Base-by-base conservation (phyloP, 345 rosid genomes). In the Nephelium lappaceum region DNA sequence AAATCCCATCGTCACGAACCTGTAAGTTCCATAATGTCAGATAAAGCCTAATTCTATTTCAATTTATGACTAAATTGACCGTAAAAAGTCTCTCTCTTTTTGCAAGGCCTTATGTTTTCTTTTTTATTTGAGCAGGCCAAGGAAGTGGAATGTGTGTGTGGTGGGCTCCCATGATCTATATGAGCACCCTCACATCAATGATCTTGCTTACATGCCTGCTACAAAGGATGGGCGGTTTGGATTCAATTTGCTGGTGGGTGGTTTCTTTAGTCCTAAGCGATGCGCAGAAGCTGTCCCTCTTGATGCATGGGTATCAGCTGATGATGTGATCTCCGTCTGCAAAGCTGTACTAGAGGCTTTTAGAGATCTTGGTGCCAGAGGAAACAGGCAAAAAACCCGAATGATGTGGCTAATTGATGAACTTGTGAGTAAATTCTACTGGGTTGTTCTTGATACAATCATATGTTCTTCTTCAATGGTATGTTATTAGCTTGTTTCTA, bases 351-450 rank as follows among this genome's bases (percentile, higher is more conserved):
- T 93, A 5, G 97, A 93, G 87, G 91, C 97, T 21, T 95, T 68
- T 68, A 87, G 98, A 81, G 99, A 96, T 91, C 98, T 96, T 77
- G 98, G 99, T 43, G 19, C 10, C 60, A 86, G 99, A 81, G 97
- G 98, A 67, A 96, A 92, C 82, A 83, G 98, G 79, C 99, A 93
- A 70, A 96, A 85, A 82, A 93, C 97, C 0, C 89, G 99, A 83
- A 96, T 96, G 97, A 96, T 93, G 99, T 96, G 99, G 98, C 77
- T 96, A 75, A 92, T 96, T 42, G 98, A 96, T 70, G 97, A 96
- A 85, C 91, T 96, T 65, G 99, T 96, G 84, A 87, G 96, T 78
- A 16, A 16, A 73, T 41, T 72, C 5, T 72, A 69, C 58, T 24
- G 14, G 12, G 18, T 6, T 57, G 11, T 18, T n/a, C 15, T 2